Base-by-base conservation (phyloP, 768 basidiomycete species). In the Leccinum ochraceum region DNA sequence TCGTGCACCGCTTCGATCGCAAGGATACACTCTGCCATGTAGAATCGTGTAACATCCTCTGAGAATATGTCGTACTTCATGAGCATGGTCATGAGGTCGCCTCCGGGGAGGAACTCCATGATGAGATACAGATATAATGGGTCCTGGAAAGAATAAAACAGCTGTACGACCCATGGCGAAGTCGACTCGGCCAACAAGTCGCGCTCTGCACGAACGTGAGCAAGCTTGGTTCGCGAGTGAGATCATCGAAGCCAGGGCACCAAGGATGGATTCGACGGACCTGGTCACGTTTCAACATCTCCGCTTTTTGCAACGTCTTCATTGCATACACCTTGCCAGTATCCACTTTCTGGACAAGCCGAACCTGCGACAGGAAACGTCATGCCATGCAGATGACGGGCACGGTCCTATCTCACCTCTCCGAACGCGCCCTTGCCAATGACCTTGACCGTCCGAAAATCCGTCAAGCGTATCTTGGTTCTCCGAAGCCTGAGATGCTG, bases 21-120 rank as follows among this genome's bases (percentile, higher is more conserved):
- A 28, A 98, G 82, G 62, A 98, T 92, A 73, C 95, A 97, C 75
- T 99, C 96, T 26, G 96, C 96, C 86, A 99, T 97, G 76, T 99
- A 99, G 77, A 99, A 98, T 60, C 96, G 88, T 32, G 94, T 95
- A 39, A 98, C 96, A 71, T 98, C 96, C 75, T 98, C 97, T 7
- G 93, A 94, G 78, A 98, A 98, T 8, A 96, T 91, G 74, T 98
- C 96, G 76, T 99, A 98, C 76, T 98, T 98, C 89, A 99, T 99
- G 67, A 99, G 80, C 96, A 98, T 99, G 13, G 97, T 98, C 96
- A 99, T 98, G 63, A 99, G 80, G 74, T 99, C 96, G 22, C 96
- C 96, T 50, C 96, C 96, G 39, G 86, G 85, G 48, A 87, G 80
- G 76, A 89, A 90, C 76, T 90, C 89, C 96, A 99, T 99, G 80